Evolutionary conservation across 1,284 basidiomycete genomes (phyloP).

Genomic region (Wallemia mellicola): DNA sequence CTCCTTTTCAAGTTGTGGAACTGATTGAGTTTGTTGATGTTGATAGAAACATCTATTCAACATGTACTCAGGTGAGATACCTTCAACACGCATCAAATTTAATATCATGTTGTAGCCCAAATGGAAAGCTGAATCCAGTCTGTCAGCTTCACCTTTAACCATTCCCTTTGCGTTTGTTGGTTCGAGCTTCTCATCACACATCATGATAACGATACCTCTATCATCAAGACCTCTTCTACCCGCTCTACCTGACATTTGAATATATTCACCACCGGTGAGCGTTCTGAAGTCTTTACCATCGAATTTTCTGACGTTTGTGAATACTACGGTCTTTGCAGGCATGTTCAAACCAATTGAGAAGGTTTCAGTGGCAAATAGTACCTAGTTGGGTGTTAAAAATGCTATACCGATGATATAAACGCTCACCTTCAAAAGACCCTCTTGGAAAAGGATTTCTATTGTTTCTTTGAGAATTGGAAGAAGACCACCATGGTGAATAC

Average conservation of each 20-base stretch:
- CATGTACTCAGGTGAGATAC: conserved; percentile 96
- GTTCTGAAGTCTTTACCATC: conserved; percentile 86
- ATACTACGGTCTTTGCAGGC: conserved; percentile 98
- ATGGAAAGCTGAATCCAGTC: conserved; percentile 93
- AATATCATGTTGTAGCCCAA: conserved; percentile 98
- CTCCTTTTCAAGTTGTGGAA: conserved; percentile 62
- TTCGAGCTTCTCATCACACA: conserved; percentile 96
- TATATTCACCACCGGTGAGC: conserved; percentile 67
- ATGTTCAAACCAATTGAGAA: conserved; percentile 99
- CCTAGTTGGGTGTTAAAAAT: conserved; percentile 13
- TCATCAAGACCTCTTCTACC: conserved; percentile 91
- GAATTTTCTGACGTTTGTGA: conserved; percentile 81
- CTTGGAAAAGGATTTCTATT: conserved; percentile 97
- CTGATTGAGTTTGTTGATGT: conserved; percentile 74
- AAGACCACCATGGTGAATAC: conserved; percentile 93
- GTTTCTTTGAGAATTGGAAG: conserved; percentile 95
- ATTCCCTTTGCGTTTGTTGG: conserved; percentile 73
- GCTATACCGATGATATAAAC: background rate
- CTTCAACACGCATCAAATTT: conserved; percentile 95
- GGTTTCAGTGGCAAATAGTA: conserved; percentile 93
- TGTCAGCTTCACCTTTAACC: conserved; percentile 95
- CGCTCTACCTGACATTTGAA: conserved; percentile 96
- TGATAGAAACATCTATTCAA: conserved; percentile 92
- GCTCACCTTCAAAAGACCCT: conserved; percentile 63
- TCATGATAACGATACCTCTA: conserved; percentile 98